These are phyloP conservation scores for Aspergillus novofumigatus DNA, from an alignment of 2,329 filamentous ascomycete species.

Conservation along the genomic window DNA sequence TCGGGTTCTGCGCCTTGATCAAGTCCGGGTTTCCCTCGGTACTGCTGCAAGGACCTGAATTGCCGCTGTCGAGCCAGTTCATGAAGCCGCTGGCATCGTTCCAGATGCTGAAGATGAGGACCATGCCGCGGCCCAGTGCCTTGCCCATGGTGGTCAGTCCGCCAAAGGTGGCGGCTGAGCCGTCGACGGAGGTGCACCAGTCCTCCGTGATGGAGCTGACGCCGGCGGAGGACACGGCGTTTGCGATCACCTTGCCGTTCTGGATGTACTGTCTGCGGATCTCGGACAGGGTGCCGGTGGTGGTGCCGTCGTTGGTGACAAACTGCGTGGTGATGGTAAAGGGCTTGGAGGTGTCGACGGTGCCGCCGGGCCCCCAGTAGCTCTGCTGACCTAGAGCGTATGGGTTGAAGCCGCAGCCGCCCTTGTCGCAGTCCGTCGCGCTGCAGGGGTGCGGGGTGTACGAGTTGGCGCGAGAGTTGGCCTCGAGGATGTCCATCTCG, in stretches of 20 bases:
- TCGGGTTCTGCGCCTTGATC: neutral
- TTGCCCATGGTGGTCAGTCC: neutral
- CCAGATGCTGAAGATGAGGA: neutral
- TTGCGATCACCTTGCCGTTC: neutral
- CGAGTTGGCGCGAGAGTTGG: neutral
- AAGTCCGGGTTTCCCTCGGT: neutral
- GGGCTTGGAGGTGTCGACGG: neutral
- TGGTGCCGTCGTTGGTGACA: neutral
- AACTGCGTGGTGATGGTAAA: neutral
- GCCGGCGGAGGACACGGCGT: neutral
- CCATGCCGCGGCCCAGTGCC: neutral
- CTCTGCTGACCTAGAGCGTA: neutral
- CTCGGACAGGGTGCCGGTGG: neutral
- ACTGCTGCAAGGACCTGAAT: neutral
- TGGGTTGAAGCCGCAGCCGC: neutral
- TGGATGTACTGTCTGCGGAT: neutral
- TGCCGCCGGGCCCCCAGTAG: neutral
- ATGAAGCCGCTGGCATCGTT: neutral
- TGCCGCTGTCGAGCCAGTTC: neutral
- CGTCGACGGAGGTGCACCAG: neutral
- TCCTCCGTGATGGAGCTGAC: neutral
- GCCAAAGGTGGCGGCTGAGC: neutral
- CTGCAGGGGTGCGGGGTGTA: neutral
- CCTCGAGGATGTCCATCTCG: neutral
- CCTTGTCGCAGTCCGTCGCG: neutral